Evolutionary conservation across 2,329 filamentous ascomycete genomes (phyloP).

Genomic region (Lachnellula hyalina): DNA sequence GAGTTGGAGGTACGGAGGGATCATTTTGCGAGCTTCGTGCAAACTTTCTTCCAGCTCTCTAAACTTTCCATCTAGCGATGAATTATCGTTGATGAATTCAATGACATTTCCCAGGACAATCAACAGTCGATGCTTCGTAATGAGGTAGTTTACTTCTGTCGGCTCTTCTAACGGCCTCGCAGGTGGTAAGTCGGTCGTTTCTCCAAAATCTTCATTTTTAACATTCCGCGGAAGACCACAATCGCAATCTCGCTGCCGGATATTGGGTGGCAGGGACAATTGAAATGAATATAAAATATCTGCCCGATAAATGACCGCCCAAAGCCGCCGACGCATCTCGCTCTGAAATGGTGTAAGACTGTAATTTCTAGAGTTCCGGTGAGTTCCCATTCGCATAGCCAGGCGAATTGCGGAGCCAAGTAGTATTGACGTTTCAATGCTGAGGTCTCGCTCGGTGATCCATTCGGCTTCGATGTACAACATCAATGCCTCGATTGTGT

Average conservation of each 20-base stretch:
- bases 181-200: conserved; percentile 26
- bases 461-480: conserved; percentile 11
- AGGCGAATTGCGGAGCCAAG: conserved; percentile 24
- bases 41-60: too few relatives aligned
- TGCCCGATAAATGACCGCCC: conserved; percentile 49
- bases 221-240: conserved; percentile 36
- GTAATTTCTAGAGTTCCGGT: conserved; percentile 45
- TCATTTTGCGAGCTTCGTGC: too few relatives aligned
- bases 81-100: conserved; percentile 1
- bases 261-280: conserved; percentile 55
- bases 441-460: conserved; percentile 7
- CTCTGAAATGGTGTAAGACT: conserved; percentile 45
- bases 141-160: conserved; percentile 20
- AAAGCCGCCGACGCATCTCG: conserved; percentile 57
- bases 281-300: conserved; percentile 62
- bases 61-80: too few relatives aligned
- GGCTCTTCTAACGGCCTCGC: conserved; percentile 24
- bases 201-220: conserved; percentile 35
- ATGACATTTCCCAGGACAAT: conserved; percentile 7
- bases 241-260: conserved; percentile 33
- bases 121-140: conserved; percentile 2
- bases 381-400: conserved; percentile 52
- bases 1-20: neutral
- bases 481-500: conserved; percentile 11
- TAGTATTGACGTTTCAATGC: conserved; percentile 7